Evolutionary conservation across 495 filamentous ascomycete genomes (phyloP), one percentile per base, ranked within the genome.

Genomic region (Penicillium verhagenii): DNA sequence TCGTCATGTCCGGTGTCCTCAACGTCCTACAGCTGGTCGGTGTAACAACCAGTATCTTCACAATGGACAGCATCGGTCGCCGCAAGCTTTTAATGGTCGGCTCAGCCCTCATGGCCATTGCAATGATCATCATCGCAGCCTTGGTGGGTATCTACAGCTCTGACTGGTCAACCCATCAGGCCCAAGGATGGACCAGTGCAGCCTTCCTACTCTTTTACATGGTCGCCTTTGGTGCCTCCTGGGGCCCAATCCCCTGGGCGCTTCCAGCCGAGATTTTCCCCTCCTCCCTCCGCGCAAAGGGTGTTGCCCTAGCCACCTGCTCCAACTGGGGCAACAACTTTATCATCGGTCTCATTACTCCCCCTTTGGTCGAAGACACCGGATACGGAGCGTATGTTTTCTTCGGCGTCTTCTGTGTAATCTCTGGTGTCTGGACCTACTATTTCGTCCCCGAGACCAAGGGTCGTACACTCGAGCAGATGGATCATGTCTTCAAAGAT

Each of bases 301-400:
- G 79, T 49, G 74, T 81, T 3, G 77, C 78, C 18, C 57, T 81
- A 13, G 73, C 76, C 2, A 82, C 79, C 2, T 78, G 72, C 56
- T 78, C 77, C 2, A 81, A 79, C 49, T 84, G 80, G 79, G 52
- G 82, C 1, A 81, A 79, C 57, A 83, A 83, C 58, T 82, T 83
- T 56, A 78, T 84, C 37, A 79, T 82, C 33, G 77, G 76, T 16
- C 64, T 82, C 1, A 77, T 81, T 55, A 82, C 79, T 2, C 80
- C 80, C 1, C 80, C 79, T 3, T 63, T 84, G 1, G 73, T 84
- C 19, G 66, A 81, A 53, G 73, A 77, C 49, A 81, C 78, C 0
- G 78, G 79, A 2, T 84, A 77, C 64, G 82, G 82, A 3, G 72
- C 79, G 2, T 83, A 81, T 50, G 62, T 75, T 6, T 83, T 83